A percentile compares a stretch with the other conserved stretches of the same genome.
phyloP scores from a whole-genome alignment of 2,329 filamentous ascomycete genomes.

The Sclerotinia nivalis region DNA sequence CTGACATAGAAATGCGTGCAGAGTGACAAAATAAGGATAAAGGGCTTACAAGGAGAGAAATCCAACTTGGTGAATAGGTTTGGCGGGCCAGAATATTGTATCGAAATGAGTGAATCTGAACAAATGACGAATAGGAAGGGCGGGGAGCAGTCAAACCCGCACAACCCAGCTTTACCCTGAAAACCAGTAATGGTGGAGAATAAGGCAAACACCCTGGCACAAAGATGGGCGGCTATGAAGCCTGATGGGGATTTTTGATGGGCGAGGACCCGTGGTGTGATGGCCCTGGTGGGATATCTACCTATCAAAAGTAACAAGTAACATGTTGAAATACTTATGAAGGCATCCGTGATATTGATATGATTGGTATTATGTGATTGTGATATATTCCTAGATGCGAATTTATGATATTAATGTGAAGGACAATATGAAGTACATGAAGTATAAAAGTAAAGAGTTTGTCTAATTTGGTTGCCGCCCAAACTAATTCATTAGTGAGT shows the following conservation, averaged over 20 bases:
- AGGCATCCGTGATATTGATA: neutral
- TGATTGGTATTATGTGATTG: neutral
- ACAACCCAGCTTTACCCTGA: conserved; percentile 9
- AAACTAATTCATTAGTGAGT: neutral
- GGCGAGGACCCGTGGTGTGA: no score
- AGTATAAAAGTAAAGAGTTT: neutral
- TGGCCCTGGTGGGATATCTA: neutral
- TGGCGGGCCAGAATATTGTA: conserved; percentile 8
- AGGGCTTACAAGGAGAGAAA: conserved; percentile 9
- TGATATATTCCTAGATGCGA: neutral
- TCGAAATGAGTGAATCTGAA: conserved; percentile 22
- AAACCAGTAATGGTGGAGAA: conserved; percentile 15
- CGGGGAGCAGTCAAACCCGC: conserved; percentile 10
- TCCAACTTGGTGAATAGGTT: conserved; percentile 1
- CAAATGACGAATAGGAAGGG: conserved; percentile 19
- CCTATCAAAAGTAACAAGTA: neutral
- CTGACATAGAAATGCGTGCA: neutral
- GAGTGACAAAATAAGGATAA: conserved; percentile 3
- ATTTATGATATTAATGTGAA: neutral
- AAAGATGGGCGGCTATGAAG: conserved; percentile 21
- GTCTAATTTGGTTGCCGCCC: conserved; percentile 4
- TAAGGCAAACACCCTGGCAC: conserved; percentile 11
- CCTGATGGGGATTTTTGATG: neutral
- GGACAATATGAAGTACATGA: neutral
- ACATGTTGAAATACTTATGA: no score